phyloP scores from a whole-genome alignment of 2,329 filamentous ascomycete species.

The Sarocladiaceae sp. region DNA sequence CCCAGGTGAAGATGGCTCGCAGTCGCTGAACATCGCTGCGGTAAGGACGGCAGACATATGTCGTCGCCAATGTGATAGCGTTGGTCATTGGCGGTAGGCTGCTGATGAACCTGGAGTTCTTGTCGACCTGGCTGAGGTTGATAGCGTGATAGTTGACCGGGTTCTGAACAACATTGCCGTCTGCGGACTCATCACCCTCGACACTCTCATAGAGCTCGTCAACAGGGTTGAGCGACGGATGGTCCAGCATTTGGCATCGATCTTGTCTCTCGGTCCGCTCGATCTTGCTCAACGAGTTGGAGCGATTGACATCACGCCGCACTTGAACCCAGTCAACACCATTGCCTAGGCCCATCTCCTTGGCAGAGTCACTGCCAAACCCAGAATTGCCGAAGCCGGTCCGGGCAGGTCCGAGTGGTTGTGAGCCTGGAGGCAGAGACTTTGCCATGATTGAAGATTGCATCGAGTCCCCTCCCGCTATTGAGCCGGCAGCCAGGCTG shows the following conservation, averaged over 20 bases:
- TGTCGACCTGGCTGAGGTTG: conserved; percentile 85
- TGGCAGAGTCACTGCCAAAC: conserved; percentile 44
- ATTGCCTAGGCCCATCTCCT: conserved; percentile 62
- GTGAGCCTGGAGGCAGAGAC: conserved; percentile 30
- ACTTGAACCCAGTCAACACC: conserved; percentile 94
- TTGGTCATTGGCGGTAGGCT: conserved; percentile 78
- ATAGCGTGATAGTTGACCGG: conserved; percentile 74
- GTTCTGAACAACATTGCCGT: conserved; percentile 76
- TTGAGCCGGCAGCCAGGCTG: conserved; percentile 59
- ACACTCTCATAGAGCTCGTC: conserved; percentile 80
- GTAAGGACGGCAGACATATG: conserved; percentile 89
- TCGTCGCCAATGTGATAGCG: conserved; percentile 75
- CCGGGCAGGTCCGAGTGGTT: conserved; percentile 29
- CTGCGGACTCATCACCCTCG: conserved; percentile 82
- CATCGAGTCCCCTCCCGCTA: conserved; percentile 34
- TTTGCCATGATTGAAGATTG: conserved; percentile 37
- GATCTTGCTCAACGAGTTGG: conserved; percentile 85
- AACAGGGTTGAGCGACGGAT: conserved; percentile 80
- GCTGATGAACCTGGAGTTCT: conserved; percentile 86
- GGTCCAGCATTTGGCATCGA: conserved; percentile 89
- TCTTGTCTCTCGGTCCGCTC: conserved; percentile 81
- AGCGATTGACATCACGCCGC: conserved; percentile 88
- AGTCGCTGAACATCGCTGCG: conserved; percentile 88
- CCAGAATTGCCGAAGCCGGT: conserved; percentile 30
- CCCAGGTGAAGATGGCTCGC: conserved; percentile 95